phyloP scores from a whole-genome alignment of 257 asterid species.

The Henckelia pumila region DNA sequence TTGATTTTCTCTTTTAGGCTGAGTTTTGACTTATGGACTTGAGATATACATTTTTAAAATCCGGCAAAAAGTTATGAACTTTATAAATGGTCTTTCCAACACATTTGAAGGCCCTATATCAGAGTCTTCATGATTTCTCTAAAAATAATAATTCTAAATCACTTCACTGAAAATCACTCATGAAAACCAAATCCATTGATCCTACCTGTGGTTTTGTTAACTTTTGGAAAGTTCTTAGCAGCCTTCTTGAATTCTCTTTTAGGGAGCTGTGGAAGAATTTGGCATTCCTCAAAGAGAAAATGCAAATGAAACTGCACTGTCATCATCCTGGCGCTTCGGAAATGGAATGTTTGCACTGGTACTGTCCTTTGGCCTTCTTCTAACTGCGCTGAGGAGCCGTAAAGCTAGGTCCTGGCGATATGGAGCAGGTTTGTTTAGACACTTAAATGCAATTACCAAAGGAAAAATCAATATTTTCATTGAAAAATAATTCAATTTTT shows the following conservation, averaged over 20 bases:
- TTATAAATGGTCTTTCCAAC: background rate
- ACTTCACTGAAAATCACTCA: background rate
- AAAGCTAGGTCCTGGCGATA: conserved; percentile 96
- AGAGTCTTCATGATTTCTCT: background rate
- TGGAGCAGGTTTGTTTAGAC: conserved; percentile 64
- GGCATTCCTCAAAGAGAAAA: conserved; percentile 76
- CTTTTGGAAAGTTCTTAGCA: conserved; percentile 16
- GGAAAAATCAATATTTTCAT: background rate
- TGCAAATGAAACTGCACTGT: conserved; percentile 43
- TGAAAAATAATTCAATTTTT: conserved; percentile 1
- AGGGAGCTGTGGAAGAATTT: conserved; percentile 97
- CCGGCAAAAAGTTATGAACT: background rate
- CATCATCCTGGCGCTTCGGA: conserved; percentile 89
- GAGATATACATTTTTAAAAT: background rate
- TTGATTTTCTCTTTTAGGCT: background rate
- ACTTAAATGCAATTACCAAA: background rate
- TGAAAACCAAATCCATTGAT: background rate
- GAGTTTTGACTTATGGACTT: background rate
- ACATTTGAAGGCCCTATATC: background rate
- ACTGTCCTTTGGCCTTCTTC: conserved; percentile 87
- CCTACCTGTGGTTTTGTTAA: background rate
- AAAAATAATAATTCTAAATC: background rate
- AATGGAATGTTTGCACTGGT: conserved; percentile 97
- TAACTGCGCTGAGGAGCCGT: conserved; percentile 79
- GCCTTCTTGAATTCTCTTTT: conserved; percentile 21